A percentile compares a stretch with the other conserved stretches of the same genome.
phyloP scores from a whole-genome alignment of 805 yeast species.

The Wickerhamia fluorescens region DNA sequence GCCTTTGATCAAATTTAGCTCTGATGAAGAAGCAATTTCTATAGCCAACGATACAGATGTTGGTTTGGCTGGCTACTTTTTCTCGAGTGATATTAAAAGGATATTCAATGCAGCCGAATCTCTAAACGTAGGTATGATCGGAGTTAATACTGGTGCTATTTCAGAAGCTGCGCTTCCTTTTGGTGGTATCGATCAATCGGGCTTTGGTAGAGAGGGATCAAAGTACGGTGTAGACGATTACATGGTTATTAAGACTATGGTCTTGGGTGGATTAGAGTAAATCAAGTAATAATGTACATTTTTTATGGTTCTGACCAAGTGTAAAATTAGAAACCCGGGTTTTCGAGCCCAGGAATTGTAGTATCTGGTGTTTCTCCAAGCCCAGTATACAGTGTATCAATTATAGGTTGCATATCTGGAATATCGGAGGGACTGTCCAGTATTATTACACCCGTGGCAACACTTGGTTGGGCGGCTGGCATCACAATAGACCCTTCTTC shows the following conservation, averaged over 20 bases:
- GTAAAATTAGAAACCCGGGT: too few species aligned
- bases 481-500: too few species aligned
- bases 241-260: slow-evolving; percentile 56
- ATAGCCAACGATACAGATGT: slow-evolving; percentile 62
- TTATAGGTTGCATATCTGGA: too few species aligned
- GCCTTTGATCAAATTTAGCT: slow-evolving; percentile 55
- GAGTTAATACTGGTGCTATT: slow-evolving; percentile 68
- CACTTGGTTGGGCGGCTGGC: slow-evolving; percentile 6
- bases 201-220: slow-evolving; percentile 78
- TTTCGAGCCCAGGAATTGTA: too few species aligned
- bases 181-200: slow-evolving; percentile 76
- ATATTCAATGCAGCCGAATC: slow-evolving; percentile 59
- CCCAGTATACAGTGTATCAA: too few species aligned
- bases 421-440: too few species aligned
- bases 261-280: slow-evolving; percentile 29
- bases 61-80: slow-evolving; percentile 77
- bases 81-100: slow-evolving; percentile 46
- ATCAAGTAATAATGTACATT: slow-evolving; percentile 1
- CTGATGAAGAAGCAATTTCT: slow-evolving; percentile 57
- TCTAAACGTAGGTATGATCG: slow-evolving; percentile 75
- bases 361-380: too few species aligned
- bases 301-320: too few species aligned
- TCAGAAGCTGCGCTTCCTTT: slow-evolving; percentile 65
- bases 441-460: too few species aligned
- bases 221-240: slow-evolving; percentile 72